Evolutionary conservation across 345 rosid species (phyloP).

Genomic region (Orychophragmus violaceus): DNA sequence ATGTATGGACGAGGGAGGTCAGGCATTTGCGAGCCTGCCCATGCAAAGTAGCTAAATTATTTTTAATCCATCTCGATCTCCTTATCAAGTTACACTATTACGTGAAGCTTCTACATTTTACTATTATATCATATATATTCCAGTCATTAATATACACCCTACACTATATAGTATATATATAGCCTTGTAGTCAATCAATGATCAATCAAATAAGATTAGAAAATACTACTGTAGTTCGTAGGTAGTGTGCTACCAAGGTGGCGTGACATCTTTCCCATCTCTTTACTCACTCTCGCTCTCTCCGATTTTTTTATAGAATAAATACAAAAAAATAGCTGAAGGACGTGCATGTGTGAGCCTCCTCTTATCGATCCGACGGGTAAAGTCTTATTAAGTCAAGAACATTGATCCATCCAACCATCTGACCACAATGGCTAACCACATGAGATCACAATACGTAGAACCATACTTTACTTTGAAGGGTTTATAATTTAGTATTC

Average conservation of each 20-base stretch:
- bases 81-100: neutral
- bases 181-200: neutral
- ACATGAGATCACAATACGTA: too few relatives aligned
- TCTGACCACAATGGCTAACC: too few relatives aligned
- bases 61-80: neutral
- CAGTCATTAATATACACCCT: neutral
- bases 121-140: neutral
- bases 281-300: neutral
- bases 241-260: constrained; percentile 6
- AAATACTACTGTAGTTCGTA: neutral
- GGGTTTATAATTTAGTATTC: too few relatives aligned
- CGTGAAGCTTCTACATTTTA: neutral
- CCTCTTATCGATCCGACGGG: neutral
- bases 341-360: neutral
- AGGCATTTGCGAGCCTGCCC: neutral
- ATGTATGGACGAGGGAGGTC: neutral
- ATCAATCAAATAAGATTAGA: neutral
- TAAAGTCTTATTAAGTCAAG: too few relatives aligned
- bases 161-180: neutral
- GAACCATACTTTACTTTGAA: too few relatives aligned
- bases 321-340: neutral
- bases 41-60: neutral
- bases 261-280: constrained; percentile 1
- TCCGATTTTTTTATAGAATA: neutral
- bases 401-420: too few relatives aligned